A percentile compares a stretch with the other conserved stretches of the same genome.
Conservation (phyloP, 75 land plant genomes). For the Adiantum capillusveneris region DNA sequence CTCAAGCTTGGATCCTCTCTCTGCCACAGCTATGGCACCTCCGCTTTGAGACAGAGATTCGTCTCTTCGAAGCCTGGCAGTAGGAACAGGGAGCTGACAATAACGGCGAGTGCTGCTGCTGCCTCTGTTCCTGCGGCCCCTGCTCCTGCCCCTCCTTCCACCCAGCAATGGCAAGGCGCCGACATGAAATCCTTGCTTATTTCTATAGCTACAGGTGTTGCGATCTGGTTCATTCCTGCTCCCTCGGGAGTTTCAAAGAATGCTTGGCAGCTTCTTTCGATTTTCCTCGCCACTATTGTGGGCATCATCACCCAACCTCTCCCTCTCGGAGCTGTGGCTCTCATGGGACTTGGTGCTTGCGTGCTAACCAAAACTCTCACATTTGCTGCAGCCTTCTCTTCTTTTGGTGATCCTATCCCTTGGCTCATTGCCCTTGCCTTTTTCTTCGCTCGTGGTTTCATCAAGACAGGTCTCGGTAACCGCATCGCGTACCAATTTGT, state of each 20-base stretch:
- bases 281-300: conserved; percentile 89
- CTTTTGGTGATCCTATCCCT: conserved; percentile 88
- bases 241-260: conserved; percentile 72
- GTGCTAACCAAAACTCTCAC: conserved; percentile 91
- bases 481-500: conserved; percentile 95
- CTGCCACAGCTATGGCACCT: no score
- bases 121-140: conserved; percentile 20
- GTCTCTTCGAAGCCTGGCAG: no score
- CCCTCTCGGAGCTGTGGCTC: conserved; percentile 89
- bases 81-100: no score
- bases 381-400: conserved; percentile 94
- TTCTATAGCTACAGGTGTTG: conserved; percentile 67
- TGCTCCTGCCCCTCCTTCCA: conserved; percentile 21
- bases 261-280: conserved; percentile 95
- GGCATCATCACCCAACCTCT: conserved; percentile 93
- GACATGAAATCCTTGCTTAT: conserved; percentile 64
- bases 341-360: conserved; percentile 86
- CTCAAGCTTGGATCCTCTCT: no score
- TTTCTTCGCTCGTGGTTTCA: conserved; percentile 97
- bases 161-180: conserved; percentile 84
- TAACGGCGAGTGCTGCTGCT: not conserved
- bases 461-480: conserved; percentile 98
- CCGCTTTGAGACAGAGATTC: no score
- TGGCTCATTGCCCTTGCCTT: conserved; percentile 97
- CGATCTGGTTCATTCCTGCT: conserved; percentile 71